Conservation (phyloP, 495 filamentous ascomycete species). For the Bombardia bombarda region DNA sequence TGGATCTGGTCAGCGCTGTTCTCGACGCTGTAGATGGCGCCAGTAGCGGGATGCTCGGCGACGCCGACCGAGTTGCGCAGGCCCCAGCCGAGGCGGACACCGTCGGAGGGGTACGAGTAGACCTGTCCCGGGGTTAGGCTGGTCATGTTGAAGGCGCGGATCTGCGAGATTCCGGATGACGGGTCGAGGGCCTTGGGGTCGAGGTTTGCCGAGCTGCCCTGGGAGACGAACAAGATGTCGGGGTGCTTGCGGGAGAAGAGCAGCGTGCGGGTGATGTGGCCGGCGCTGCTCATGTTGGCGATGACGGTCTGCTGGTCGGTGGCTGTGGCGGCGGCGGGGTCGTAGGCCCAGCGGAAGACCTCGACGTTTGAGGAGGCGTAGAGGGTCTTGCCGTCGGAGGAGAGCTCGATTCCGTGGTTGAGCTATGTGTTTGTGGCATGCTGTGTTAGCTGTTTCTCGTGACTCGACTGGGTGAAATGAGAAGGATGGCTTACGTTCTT, state of each 20-base stretch:
- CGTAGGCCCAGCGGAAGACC: constrained; percentile 57
- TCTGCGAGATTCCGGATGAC: constrained; percentile 49
- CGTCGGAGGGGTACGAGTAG: constrained; percentile 35
- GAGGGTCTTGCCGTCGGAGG: constrained; percentile 50
- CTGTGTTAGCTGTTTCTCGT: no score
- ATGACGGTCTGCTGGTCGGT: constrained; percentile 40
- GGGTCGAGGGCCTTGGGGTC: constrained; percentile 41
- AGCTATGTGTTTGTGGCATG: no score
- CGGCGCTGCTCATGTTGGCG: constrained; percentile 48
- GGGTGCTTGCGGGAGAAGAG: constrained; percentile 42
- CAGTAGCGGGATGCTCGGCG: constrained; percentile 42
- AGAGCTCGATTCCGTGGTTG: constrained; percentile 59
- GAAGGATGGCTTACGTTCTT: constrained; percentile 29
- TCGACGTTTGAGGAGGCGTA: constrained; percentile 52
- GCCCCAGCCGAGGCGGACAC: constrained; percentile 60
- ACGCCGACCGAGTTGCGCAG: constrained; percentile 66
- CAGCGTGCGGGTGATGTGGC: constrained; percentile 57
- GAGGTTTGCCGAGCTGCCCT: constrained; percentile 54
- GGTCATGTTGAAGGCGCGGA: constrained; percentile 57
- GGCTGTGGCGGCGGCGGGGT: constrained; percentile 35
- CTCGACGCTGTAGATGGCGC: constrained; percentile 60
- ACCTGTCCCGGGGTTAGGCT: constrained; percentile 30
- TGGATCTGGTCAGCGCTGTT: constrained; percentile 61
- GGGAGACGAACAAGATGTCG: constrained; percentile 49
- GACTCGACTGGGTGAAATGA: no score